A percentile compares a stretch with the other conserved stretches of the same genome.
These are phyloP conservation scores for Ascochyta clinopodiicola DNA, from an alignment of 2,329 filamentous ascomycete genomes.

Conservation along the genomic window DNA sequence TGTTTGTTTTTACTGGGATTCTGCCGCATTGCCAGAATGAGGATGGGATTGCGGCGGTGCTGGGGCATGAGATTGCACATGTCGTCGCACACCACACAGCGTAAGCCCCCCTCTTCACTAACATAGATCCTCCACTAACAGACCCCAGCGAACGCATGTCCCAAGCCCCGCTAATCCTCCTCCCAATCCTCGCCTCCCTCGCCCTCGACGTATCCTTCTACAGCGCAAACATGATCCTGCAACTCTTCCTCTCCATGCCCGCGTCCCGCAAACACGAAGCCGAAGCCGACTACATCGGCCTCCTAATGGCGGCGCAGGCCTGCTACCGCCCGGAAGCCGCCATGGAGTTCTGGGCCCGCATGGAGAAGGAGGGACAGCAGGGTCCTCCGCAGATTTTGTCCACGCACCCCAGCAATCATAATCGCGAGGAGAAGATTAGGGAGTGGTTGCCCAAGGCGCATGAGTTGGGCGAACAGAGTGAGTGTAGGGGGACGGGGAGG, in stretches of 20 bases:
- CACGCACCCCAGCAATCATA: slow-evolving; percentile 76
- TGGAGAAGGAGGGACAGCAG: slow-evolving; percentile 61
- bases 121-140: background rate
- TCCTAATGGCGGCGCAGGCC: slow-evolving; percentile 83
- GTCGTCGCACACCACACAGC: slow-evolving; percentile 56
- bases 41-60: slow-evolving; percentile 73
- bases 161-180: slow-evolving; percentile 48
- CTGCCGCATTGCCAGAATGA: slow-evolving; percentile 71
- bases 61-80: slow-evolving; percentile 83
- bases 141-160: slow-evolving; percentile 65
- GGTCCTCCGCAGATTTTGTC: slow-evolving; percentile 74
- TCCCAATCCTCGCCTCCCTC: slow-evolving; percentile 47
- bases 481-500: slow-evolving; percentile 32
- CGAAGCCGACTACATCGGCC: slow-evolving; percentile 80
- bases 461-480: slow-evolving; percentile 44
- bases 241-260: slow-evolving; percentile 70
- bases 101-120: slow-evolving; percentile 14
- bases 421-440: slow-evolving; percentile 69
- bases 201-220: slow-evolving; percentile 52
- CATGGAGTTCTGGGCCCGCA: slow-evolving; percentile 66
- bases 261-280: slow-evolving; percentile 74
- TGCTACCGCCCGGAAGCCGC: slow-evolving; percentile 77
- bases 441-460: slow-evolving; percentile 60
- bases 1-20: slow-evolving; percentile 79
- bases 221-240: slow-evolving; percentile 55